Evolutionary conservation across 2,329 filamentous ascomycete species (phyloP).

Genomic region (Arthrinium phaeospermum): DNA sequence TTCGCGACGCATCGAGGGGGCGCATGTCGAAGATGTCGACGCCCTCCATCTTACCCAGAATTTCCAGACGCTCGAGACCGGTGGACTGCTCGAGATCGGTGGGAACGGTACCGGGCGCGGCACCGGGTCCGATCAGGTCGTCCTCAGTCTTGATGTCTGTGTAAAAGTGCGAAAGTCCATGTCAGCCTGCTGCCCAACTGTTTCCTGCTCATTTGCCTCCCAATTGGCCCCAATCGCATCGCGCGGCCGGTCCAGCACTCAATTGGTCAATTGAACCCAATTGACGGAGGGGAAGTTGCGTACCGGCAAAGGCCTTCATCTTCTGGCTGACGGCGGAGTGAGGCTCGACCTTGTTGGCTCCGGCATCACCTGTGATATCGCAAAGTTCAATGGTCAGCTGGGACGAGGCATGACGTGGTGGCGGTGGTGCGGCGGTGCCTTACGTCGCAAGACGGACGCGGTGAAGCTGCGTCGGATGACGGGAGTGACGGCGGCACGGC

Average conservation of each 20-base stretch:
- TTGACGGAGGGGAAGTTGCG: conserved; percentile 29
- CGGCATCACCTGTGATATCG: conserved; percentile 23
- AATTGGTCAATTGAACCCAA: conserved; percentile 17
- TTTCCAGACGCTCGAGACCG: conserved; percentile 97
- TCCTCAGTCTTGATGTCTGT: conserved; percentile 81
- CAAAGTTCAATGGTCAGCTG: conserved; percentile 21
- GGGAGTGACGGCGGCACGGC: conserved; percentile 61
- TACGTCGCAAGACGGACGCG: conserved; percentile 67
- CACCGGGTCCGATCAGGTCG: conserved; percentile 89
- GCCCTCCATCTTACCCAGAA: conserved; percentile 99
- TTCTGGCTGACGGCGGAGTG: conserved; percentile 50
- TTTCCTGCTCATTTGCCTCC: neutral
- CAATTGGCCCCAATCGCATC: neutral
- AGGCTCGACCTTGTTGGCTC: conserved; percentile 51
- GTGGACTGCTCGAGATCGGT: conserved; percentile 96
- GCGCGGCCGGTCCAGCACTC: conserved; percentile 24
- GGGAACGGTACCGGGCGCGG: conserved; percentile 79
- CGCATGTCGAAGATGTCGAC: conserved; percentile 98
- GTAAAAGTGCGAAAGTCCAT: neutral
- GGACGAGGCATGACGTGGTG: neutral
- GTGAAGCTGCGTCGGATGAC: conserved; percentile 64
- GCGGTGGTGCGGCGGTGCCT: conserved; percentile 34
- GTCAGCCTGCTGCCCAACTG: neutral
- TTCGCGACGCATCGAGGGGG: conserved; percentile 88
- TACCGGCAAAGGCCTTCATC: conserved; percentile 53